Base-by-base conservation (phyloP, 2,329 filamentous ascomycete species). In the Knufia fluminis region DNA sequence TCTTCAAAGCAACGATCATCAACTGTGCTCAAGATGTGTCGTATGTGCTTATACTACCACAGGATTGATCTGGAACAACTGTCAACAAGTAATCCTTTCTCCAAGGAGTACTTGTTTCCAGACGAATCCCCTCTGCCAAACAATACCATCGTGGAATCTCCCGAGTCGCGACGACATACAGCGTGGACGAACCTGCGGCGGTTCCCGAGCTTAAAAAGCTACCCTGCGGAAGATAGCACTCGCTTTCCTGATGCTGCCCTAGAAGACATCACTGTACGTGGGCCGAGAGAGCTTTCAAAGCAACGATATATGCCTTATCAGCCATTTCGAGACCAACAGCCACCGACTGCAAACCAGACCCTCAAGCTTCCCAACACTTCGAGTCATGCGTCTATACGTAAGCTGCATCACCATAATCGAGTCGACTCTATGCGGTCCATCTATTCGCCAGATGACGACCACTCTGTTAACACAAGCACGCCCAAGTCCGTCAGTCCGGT, bases 21-120 rank as follows among this genome's bases (percentile, higher is more conserved):
- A 45, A n/a, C 42, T 7, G n/a, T n/a, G 2, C 28, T 45, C 16
- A 46, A n/a, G 9, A 46, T 46, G 44, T 46, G 44, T 39, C 44
- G 44, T n/a, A 46, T 46, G 44, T 46, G 44, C 44, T 26, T 14
- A 16, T 46, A 46, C 32, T 46, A 46, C 31, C 31, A 10, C 14
- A 46, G 17, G 24, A 46, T 46, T 20, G 20, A 39, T 26, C n/a
- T 46, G 9, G 7, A 38, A 28, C 16, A 38, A 2, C 26, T 46
- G 19, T 26, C 44, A 22, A 46, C 31, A n/a, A 46, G 44, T 20
- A 46, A 46, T 38, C 44, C 44, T n/a, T 46, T 35, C 14, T 16
- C 20, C 8, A 32, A 46, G 14, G 44, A 46, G 16, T 4, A 19
- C 12, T 26, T 10, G 17, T 16, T 12, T 19, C 12, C 23, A 23